A percentile compares a stretch with the other conserved stretches of the same genome.
These are phyloP conservation scores for Chytriomyces hyalinus DNA, from an alignment of 192 early-diverging fungal species.

Conservation along the genomic window DNA sequence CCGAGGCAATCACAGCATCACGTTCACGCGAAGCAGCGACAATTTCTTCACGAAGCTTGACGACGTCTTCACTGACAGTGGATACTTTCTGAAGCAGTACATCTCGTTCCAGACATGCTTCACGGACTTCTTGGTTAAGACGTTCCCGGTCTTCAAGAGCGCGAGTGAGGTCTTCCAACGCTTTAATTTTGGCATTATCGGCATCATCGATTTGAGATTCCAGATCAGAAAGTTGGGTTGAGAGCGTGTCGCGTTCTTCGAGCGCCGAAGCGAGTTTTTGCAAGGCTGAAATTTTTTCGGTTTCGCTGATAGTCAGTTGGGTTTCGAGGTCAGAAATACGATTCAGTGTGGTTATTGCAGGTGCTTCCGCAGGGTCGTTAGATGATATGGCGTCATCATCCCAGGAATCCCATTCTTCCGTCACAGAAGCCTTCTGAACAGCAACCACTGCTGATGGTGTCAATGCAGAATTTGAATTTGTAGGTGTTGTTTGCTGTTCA, in stretches of 20 bases:
- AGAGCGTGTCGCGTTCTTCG: constrained; percentile 12
- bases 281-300: constrained; percentile 12
- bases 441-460: not conserved
- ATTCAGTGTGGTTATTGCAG: not conserved
- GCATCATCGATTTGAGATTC: constrained; percentile 18
- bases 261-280: constrained; percentile 21
- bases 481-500: not conserved
- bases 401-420: constrained; percentile 33
- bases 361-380: not conserved
- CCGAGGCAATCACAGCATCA: not conserved
- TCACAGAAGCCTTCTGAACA: not conserved
- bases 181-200: constrained; percentile 6
- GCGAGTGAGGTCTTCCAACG: constrained; percentile 20
- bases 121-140: not conserved
- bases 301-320: not conserved
- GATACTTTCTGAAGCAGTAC: not conserved
- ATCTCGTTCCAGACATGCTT: not conserved
- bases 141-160: constrained; percentile 20
- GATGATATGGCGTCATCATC: constrained; percentile 6
- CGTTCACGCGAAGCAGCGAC: not conserved
- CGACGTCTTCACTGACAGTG: not conserved
- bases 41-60: not conserved
- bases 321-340: constrained; percentile 7
- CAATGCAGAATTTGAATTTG: not conserved
- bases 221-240: not conserved